Percentiles rank a stretch among this genome's conserved stretches.
Evolutionary conservation across 106 monocot genomes (phyloP).

Genomic region (Narthecium ossifragum): DNA sequence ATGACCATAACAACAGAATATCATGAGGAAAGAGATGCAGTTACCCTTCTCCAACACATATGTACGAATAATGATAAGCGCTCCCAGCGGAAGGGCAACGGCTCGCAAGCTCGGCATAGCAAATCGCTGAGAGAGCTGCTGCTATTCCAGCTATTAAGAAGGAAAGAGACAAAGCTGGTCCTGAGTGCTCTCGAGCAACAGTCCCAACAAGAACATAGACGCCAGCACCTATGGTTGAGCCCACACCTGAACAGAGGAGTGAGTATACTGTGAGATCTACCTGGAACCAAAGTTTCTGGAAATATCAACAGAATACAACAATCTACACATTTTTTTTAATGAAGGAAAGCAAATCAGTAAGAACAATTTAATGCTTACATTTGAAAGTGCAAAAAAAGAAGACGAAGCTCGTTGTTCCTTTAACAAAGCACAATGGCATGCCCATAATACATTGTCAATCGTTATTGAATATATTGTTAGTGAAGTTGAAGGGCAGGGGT

Average conservation of each 20-base stretch:
- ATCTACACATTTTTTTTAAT: too few relatives aligned
- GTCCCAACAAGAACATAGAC: slow-evolving; percentile 99
- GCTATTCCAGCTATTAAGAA: slow-evolving; percentile 98
- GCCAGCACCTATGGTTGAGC: slow-evolving; percentile 94
- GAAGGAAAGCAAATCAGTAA: not conserved
- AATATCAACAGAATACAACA: too few relatives aligned
- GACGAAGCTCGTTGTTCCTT: not conserved
- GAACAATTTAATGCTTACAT: not conserved
- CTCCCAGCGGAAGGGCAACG: slow-evolving; percentile 98
- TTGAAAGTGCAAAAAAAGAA: not conserved
- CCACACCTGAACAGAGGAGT: slow-evolving; percentile 53
- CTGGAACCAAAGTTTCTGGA: too few relatives aligned
- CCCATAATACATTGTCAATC: too few relatives aligned
- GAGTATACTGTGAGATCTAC: not conserved
- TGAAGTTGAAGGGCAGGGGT: too few relatives aligned
- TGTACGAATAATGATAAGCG: slow-evolving; percentile 98
- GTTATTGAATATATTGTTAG: too few relatives aligned
- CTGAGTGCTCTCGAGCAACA: slow-evolving; percentile 86
- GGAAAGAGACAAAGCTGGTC: slow-evolving; percentile 89
- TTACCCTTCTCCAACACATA: slow-evolving; percentile 99
- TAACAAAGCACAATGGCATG: not conserved
- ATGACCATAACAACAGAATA: not conserved
- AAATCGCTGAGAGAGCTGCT: slow-evolving; percentile 92
- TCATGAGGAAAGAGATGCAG: not conserved
- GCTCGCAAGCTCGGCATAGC: slow-evolving; percentile 97